Percentiles rank a stretch among this genome's conserved stretches.
phyloP scores from a whole-genome alignment of 2,329 filamentous ascomycete genomes.

The Leptographium flavum region DNA sequence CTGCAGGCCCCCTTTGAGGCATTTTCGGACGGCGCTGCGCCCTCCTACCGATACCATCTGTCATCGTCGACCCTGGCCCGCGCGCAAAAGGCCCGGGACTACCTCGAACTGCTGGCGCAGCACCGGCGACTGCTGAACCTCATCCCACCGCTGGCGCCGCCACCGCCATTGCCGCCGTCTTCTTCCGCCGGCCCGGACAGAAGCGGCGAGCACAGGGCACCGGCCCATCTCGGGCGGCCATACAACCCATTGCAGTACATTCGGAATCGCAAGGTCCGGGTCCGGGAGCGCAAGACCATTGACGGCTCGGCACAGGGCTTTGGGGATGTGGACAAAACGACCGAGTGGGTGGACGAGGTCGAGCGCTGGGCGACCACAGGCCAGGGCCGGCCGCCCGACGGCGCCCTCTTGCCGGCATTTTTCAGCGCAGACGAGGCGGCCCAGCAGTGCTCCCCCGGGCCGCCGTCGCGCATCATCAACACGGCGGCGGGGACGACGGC shows the following conservation, averaged over 20 bases:
- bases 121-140: conserved; percentile 69
- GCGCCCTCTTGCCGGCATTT: conserved; percentile 29
- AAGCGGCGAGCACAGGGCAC: background rate
- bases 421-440: conserved; percentile 27
- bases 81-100: conserved; percentile 69
- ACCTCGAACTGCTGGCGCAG: conserved; percentile 75
- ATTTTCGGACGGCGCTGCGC: conserved; percentile 22
- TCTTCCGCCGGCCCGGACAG: conserved; percentile 16
- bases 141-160: conserved; percentile 56
- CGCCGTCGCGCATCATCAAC: conserved; percentile 22
- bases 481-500: conserved; percentile 17
- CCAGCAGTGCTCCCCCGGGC: conserved; percentile 26
- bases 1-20: conserved; percentile 22
- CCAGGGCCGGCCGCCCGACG: conserved; percentile 10
- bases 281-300: conserved; percentile 60
- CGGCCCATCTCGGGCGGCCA: conserved; percentile 39
- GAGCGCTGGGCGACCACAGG: conserved; percentile 30
- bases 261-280: conserved; percentile 74
- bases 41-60: conserved; percentile 49
- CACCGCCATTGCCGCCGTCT: conserved; percentile 13
- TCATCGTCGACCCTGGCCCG: conserved; percentile 69
- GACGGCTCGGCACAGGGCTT: conserved; percentile 67
- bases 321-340: conserved; percentile 55
- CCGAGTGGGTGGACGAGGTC: conserved; percentile 63
- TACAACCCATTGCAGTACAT: conserved; percentile 93